phyloP scores from a whole-genome alignment of 2,329 filamentous ascomycete genomes.

The Ceratocystiopsis sp. region DNA sequence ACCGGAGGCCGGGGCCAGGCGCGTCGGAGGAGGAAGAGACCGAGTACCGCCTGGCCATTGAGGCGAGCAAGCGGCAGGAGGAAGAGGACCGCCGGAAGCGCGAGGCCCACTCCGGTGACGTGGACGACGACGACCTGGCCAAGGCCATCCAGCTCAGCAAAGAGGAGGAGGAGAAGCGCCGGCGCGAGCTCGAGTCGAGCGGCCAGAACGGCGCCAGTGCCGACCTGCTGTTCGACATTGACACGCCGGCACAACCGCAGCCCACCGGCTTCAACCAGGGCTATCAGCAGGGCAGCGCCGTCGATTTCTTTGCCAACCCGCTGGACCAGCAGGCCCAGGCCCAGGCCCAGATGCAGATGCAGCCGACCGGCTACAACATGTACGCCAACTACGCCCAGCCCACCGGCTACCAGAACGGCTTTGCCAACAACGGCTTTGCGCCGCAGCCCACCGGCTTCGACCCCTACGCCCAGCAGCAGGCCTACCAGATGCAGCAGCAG shows the following conservation, averaged over 20 bases:
- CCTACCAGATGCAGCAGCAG: slow-evolving; percentile 31
- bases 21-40: slow-evolving; percentile 66
- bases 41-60: slow-evolving; percentile 78
- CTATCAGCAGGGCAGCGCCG: slow-evolving; percentile 89
- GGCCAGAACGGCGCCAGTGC: slow-evolving; percentile 12
- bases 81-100: slow-evolving; percentile 74
- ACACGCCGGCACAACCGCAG: slow-evolving; percentile 31
- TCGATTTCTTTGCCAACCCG: slow-evolving; percentile 95
- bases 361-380: slow-evolving; percentile 57
- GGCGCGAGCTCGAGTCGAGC: slow-evolving; percentile 66
- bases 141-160: slow-evolving; percentile 93
- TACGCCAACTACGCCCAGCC: slow-evolving; percentile 34
- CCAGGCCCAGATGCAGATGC: slow-evolving; percentile 55
- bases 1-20: slow-evolving; percentile 21
- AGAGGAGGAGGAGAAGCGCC: slow-evolving; percentile 81
- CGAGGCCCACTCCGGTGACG: slow-evolving; percentile 35
- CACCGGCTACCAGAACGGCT: slow-evolving; percentile 45
- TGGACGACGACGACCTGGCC: slow-evolving; percentile 71
- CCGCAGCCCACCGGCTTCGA: slow-evolving; percentile 53
- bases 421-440: slow-evolving; percentile 43
- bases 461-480: slow-evolving; percentile 27
- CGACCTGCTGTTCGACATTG: slow-evolving; percentile 73
- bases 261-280: slow-evolving; percentile 88
- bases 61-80: slow-evolving; percentile 88
- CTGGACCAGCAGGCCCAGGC: slow-evolving; percentile 56